Evolutionary conservation across 1,284 basidiomycete species (phyloP), one percentile per base, ranked within the genome.

Genomic region (Cutaneotrichosporon cavernicola): DNA sequence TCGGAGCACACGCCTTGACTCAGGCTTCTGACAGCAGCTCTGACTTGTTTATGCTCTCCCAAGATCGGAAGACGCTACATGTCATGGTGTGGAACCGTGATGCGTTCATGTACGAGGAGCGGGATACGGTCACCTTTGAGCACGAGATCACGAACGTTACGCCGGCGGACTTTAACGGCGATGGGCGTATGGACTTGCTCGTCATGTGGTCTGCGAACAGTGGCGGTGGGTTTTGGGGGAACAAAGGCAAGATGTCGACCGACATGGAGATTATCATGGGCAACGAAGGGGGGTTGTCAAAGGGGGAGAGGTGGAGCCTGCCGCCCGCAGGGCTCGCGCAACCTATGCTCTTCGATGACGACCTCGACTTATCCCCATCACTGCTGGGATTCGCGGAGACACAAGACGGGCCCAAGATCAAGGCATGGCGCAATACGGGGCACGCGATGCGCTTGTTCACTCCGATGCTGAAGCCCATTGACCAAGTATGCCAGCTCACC

Each of bases 81-180:
- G 82, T 95, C 8, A 88, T 91, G 76, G 79, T 89, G 21, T 99
- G 96, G 96, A 84, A 89, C 74, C 90, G 93, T 73, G 70, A 82
- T 84, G n/a, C 81, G 81, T 32, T 83, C 84, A 68, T 69, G 22
- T 79, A 69, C 65, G 69, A 62, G 34, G 67, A 62, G 26, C n/a
- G 56, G 8, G 16, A 62, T 26, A 55, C 47, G 49, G 18, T 61
- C 31, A 65, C 90, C 88, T 92, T 90, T 72, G 67, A 72, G 0
- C 30, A 60, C 34, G 46, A 61, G 26, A 73, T 81, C 32, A 66
- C 72, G 67, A 97, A 97, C 74, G 88, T 95, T 50, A 86, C 98
- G 1, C 93, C 95, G 0, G 91, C 90, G 22, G 96, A 99, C 80
- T 95, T 90, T 76, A 91, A 94, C 34, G 90, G 93, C 75, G 90